Conservation (phyloP, 805 yeast genomes). For the Suhomyces tanzawaensis region DNA sequence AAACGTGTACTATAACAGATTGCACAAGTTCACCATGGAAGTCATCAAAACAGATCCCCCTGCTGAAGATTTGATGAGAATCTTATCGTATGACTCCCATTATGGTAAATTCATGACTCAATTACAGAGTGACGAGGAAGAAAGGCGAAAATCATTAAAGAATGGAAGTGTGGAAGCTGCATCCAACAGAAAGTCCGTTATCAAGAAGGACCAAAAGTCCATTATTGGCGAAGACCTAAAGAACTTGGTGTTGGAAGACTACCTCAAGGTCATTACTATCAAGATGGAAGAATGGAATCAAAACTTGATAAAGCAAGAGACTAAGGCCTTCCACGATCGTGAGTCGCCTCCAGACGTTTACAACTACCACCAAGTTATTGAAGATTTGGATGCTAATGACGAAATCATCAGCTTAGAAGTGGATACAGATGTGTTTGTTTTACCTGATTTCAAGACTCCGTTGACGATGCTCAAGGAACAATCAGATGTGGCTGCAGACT, state of each 20-base stretch:
- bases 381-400: slow-evolving; percentile 38
- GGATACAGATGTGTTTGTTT: slow-evolving; percentile 50
- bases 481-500: slow-evolving; percentile 81
- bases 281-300: slow-evolving; percentile 86
- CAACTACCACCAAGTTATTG: slow-evolving; percentile 48
- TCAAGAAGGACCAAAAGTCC: slow-evolving; percentile 48
- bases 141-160: slow-evolving; percentile 1
- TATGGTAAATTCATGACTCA: slow-evolving; percentile 44
- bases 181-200: slow-evolving; percentile 14
- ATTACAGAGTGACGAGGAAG: slow-evolving; percentile 14
- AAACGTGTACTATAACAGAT: slow-evolving; percentile 62
- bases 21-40: slow-evolving; percentile 61
- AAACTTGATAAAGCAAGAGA: slow-evolving; percentile 66
- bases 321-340: slow-evolving; percentile 60
- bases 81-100: slow-evolving; percentile 74
- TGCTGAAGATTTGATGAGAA: slow-evolving; percentile 66
- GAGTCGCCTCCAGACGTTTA: slow-evolving; percentile 71
- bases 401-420: slow-evolving; percentile 30
- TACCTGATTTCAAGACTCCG: slow-evolving; percentile 77
- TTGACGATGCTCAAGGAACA: slow-evolving; percentile 86
- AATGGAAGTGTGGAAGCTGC: background rate
- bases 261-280: slow-evolving; percentile 61
- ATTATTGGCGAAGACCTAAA: slow-evolving; percentile 71
- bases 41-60: slow-evolving; percentile 74
- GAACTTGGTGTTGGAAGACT: slow-evolving; percentile 72